Percentiles rank a stretch among this genome's conserved stretches.
phyloP scores from a whole-genome alignment of 1,284 basidiomycete species.

The Leccinum fallax region DNA sequence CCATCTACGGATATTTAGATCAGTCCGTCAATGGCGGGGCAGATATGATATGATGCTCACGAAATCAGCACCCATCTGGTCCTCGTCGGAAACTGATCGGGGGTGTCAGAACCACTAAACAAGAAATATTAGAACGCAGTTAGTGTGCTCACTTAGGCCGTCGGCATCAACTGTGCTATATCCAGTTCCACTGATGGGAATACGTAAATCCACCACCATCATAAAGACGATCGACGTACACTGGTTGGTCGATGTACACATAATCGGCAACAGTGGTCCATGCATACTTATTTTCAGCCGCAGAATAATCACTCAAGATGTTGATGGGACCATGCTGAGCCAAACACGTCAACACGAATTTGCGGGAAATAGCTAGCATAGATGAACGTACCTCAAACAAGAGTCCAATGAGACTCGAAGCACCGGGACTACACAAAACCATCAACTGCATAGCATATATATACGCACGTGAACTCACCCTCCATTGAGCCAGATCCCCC shows the following conservation, averaged over 20 bases:
- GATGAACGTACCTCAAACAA: neutral
- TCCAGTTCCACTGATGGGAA: too few relatives aligned
- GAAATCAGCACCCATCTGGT: neutral
- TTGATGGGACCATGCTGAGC: neutral
- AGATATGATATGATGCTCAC: neutral
- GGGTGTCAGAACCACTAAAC: neutral
- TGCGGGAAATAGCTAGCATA: neutral
- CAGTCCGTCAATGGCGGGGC: neutral
- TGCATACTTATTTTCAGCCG: neutral
- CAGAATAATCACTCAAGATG: neutral
- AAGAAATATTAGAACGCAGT: neutral
- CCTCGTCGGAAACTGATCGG: neutral
- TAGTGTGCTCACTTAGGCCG: neutral
- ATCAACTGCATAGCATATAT: neutral
- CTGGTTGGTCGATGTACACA: neutral
- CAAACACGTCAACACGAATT: neutral
- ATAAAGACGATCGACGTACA: neutral
- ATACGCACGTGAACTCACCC: neutral
- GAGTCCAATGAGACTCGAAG: neutral
- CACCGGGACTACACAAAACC: neutral
- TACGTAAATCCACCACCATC: too few relatives aligned
- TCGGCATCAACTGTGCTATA: too few relatives aligned
- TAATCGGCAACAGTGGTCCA: neutral
- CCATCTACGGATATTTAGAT: neutral
- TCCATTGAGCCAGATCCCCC: conserved; percentile 77